Percentiles rank a stretch among this genome's conserved stretches.
phyloP scores from a whole-genome alignment of 2,329 filamentous ascomycete species.

The Bipolaris zeicola region DNA sequence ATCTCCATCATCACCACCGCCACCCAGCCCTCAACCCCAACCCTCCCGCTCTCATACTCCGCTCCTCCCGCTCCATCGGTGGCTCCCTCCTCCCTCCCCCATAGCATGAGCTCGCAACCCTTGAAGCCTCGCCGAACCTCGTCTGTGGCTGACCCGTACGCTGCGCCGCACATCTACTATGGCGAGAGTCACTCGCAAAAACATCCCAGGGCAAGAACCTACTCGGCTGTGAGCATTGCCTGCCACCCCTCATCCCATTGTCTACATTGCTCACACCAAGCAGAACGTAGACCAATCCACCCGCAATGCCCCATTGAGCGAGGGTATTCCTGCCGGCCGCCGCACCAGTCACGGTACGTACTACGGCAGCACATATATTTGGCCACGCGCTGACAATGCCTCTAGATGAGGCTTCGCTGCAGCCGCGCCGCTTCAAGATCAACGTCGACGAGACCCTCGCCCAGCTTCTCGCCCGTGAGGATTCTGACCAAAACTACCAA shows the following conservation, averaged over 20 bases:
- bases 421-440: conserved; percentile 80
- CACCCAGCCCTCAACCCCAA: conserved; percentile 2
- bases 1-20: conserved; percentile 10
- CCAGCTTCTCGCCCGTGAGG: conserved; percentile 80
- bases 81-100: conserved; percentile 24
- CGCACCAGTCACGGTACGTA: conserved; percentile 48
- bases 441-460: conserved; percentile 84
- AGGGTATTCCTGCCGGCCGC: conserved; percentile 37
- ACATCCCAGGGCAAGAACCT: conserved; percentile 58
- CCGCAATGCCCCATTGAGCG: conserved; percentile 37
- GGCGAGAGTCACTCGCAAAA: conserved; percentile 56
- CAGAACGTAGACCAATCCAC: conserved; percentile 40
- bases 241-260: neutral
- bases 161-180: conserved; percentile 65
- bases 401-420: conserved; percentile 72
- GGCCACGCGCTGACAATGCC: conserved; percentile 18
- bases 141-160: conserved; percentile 60
- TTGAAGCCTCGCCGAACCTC: conserved; percentile 46
- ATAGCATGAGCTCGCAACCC: conserved; percentile 52
- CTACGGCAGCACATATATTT: neutral
- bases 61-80: conserved; percentile 12
- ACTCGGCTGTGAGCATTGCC: conserved; percentile 58
- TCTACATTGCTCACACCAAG: conserved; percentile 16
- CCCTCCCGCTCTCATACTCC: conserved; percentile 3
- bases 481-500: conserved; percentile 92